Base-by-base conservation (phyloP, 2,329 filamentous ascomycete species). In the Aspergillus arachidicola region DNA sequence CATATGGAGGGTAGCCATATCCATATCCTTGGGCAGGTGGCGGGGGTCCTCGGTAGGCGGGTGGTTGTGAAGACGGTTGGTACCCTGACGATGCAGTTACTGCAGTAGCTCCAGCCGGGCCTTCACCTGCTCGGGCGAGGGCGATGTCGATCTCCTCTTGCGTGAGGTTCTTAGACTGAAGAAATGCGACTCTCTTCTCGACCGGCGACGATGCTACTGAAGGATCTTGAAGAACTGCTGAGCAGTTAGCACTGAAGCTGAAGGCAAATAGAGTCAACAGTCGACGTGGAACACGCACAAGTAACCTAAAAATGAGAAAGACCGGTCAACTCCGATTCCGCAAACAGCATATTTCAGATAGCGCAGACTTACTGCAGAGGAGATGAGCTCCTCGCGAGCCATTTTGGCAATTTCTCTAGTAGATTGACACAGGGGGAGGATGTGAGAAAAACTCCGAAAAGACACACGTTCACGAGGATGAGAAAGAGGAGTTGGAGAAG, bases 81-180 rank as follows among this genome's bases (percentile, higher is more conserved):
- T 86, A 84, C 70, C 75, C 76, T 62, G 86, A 79, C 43, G 83
- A 75, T 50, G 81, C 80, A 74, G 76, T 80, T 69, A 71, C 80
- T 73, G 80, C 75, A 66, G 72, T 67, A 60, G 74, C 79, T 73
- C 80, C 78, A 38, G 81, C 79, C 51, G 82, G 75, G 69, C 85
- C 86, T 71, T 88, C 88, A 67, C 90, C 89, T 54, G 88, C 88
- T 73, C 94, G 89, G 48, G 91, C 86, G 69, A 99, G 85, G 19
- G 96, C 91, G 43, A 87, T 84, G 74, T 95, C 92, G 73, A 99
- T 91, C 80, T 99, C 96, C 79, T 98, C 94, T 77, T 95, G 91
- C 0, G 94, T 98, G 60, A 99, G 86, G 78, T 99, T 98, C 81
- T 99, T 99, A 9, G 94, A 96, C 78, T 94, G 92, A 23, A 99